These are phyloP conservation scores for Calonectria ilicicola DNA, from an alignment of 2,329 filamentous ascomycete species.

Conservation along the genomic window DNA sequence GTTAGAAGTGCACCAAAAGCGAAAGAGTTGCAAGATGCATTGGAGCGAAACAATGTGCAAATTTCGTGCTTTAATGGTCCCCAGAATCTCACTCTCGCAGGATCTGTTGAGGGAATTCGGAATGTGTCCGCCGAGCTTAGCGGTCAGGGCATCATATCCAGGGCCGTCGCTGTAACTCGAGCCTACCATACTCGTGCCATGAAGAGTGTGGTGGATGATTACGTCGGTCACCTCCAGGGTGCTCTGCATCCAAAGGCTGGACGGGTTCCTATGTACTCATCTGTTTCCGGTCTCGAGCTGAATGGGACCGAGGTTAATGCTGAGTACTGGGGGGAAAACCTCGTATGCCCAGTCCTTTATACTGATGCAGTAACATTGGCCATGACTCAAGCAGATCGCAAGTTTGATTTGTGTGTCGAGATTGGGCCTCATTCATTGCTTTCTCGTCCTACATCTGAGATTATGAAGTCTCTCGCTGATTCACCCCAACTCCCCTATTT, in stretches of 20 bases:
- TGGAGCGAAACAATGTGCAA: constrained; percentile 34
- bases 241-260: constrained; percentile 20
- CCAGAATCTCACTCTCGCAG: constrained; percentile 37
- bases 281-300: constrained; percentile 30
- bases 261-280: constrained; percentile 33
- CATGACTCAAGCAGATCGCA: constrained; percentile 26
- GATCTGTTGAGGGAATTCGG: constrained; percentile 31
- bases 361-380: constrained; percentile 38
- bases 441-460: constrained; percentile 37
- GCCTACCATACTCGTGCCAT: constrained; percentile 37
- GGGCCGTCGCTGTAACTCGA: constrained; percentile 35
- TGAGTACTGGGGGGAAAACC: constrained; percentile 37
- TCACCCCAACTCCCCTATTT: constrained; percentile 34
- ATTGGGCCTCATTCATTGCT: constrained; percentile 36
- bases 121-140: constrained; percentile 31
- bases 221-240: constrained; percentile 29
- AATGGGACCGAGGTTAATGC: constrained; percentile 36
- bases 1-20: constrained; percentile 31
- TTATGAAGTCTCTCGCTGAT: constrained; percentile 28
- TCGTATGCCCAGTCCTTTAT: constrained; percentile 38
- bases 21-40: constrained; percentile 30
- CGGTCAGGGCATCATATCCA: constrained; percentile 30
- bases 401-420: constrained; percentile 34
- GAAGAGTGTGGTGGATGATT: constrained; percentile 34
- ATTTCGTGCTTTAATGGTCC: constrained; percentile 40